These are phyloP conservation scores for Mortierella sp. DNA, from an alignment of 371 early-diverging fungal genomes.

Conservation along the genomic window DNA sequence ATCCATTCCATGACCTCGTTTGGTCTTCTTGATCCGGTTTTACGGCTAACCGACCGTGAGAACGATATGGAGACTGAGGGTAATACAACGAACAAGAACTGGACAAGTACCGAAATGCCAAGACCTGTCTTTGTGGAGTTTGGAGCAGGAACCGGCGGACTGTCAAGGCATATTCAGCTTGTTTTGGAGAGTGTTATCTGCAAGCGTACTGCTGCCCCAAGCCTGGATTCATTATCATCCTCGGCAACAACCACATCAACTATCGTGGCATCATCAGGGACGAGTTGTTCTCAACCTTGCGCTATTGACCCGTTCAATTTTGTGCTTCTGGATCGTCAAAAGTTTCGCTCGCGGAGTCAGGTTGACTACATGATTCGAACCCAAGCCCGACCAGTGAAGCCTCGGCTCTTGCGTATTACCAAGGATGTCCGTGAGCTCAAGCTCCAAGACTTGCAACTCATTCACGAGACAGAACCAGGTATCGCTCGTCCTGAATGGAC, in stretches of 20 bases:
- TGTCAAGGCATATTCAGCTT: slow-evolving; percentile 45
- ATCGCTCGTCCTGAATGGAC: slow-evolving; percentile 34
- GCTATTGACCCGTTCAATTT: slow-evolving; percentile 35
- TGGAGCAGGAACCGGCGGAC: slow-evolving; percentile 51
- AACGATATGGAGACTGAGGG: not conserved
- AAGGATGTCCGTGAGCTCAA: slow-evolving; percentile 37
- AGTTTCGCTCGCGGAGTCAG: slow-evolving; percentile 47
- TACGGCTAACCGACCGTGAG: not conserved
- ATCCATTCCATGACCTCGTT: slow-evolving; percentile 29
- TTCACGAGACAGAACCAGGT: slow-evolving; percentile 41
- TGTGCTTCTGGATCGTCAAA: slow-evolving; percentile 45
- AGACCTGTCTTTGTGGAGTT: slow-evolving; percentile 44
- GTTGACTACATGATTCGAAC: slow-evolving; percentile 54
- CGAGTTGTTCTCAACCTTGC: not conserved
- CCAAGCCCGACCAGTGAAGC: slow-evolving; percentile 41
- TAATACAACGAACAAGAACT: too few species aligned
- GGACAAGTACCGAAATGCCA: not conserved
- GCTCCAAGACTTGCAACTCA: slow-evolving; percentile 34
- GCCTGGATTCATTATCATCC: not conserved
- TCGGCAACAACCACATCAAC: not conserved
- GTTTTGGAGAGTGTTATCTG: slow-evolving; percentile 27
- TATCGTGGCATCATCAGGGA: not conserved
- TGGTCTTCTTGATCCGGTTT: slow-evolving; percentile 22
- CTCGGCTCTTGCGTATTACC: slow-evolving; percentile 49
- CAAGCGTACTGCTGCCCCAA: not conserved